Conservation (phyloP, 1,284 basidiomycete species). For the Cutaneotrichosporon sp. region DNA sequence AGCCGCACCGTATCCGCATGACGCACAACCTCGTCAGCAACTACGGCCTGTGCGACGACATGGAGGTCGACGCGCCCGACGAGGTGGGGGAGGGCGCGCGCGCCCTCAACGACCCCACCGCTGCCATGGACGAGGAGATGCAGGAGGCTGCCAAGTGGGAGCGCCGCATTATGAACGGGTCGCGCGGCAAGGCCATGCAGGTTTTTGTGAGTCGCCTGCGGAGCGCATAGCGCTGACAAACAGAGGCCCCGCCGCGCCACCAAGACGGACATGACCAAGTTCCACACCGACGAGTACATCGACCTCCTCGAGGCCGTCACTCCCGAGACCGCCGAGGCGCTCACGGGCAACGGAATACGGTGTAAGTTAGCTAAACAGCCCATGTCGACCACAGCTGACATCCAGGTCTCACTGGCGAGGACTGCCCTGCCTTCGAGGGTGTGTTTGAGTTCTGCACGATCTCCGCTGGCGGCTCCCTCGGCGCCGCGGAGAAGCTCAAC, state of each 20-base stretch:
- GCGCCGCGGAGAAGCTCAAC: conserved; percentile 78
- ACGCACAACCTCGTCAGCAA: conserved; percentile 89
- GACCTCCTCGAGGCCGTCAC: conserved; percentile 85
- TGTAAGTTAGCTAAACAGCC: conserved; percentile 70
- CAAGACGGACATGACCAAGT: conserved; percentile 80
- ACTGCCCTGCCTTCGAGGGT: conserved; percentile 96
- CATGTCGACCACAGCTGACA: too few relatives aligned
- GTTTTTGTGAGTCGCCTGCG: conserved; percentile 66
- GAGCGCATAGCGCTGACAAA: not conserved
- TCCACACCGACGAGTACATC: conserved; percentile 98
- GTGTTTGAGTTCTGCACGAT: conserved; percentile 97
- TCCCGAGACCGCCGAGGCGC: conserved; percentile 79
- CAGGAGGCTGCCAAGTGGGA: conserved; percentile 34
- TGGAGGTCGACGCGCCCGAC: conserved; percentile 32
- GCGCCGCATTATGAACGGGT: conserved; percentile 35
- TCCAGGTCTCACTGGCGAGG: conserved; percentile 83
- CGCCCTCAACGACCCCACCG: conserved; percentile 30
- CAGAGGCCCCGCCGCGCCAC: conserved; percentile 80
- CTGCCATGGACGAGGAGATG: conserved; percentile 23
- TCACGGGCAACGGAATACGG: conserved; percentile 78
- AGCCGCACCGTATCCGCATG: conserved; percentile 89
- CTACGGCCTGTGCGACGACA: conserved; percentile 67
- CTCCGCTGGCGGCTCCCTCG: conserved; percentile 90
- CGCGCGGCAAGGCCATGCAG: conserved; percentile 67
- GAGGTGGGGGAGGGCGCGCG: conserved; percentile 32